Conservation (phyloP, 2,329 filamentous ascomycete genomes). For the Trichoderma brevicompactum region DNA sequence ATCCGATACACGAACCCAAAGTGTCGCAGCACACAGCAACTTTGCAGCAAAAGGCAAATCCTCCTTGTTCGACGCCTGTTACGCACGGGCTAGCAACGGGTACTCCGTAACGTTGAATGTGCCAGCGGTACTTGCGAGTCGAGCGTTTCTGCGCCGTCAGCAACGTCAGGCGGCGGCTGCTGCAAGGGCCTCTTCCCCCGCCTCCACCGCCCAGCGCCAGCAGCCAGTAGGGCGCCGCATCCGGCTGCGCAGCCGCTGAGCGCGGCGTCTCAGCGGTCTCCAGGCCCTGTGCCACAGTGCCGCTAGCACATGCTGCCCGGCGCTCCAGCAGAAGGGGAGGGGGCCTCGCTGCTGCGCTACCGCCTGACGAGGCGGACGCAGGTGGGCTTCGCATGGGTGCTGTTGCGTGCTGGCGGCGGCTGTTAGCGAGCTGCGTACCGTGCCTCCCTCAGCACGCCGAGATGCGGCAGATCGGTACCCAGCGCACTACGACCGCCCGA, state of each 20-base stretch:
- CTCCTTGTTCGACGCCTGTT: not conserved
- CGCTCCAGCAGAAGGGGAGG: no score
- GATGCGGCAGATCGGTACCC: slow-evolving; percentile 11
- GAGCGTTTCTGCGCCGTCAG: not conserved
- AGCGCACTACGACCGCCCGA: slow-evolving; percentile 9
- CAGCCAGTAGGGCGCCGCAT: slow-evolving; percentile 14
- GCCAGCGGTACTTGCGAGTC: no score
- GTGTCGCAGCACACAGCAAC: no score
- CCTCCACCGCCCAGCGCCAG: not conserved
- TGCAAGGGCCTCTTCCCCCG: slow-evolving; percentile 14
- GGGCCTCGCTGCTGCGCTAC: slow-evolving; percentile 1
- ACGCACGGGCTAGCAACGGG: not conserved
- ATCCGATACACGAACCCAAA: not conserved
- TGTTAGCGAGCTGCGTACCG: slow-evolving; percentile 27
- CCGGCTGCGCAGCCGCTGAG: slow-evolving; percentile 16
- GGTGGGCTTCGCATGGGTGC: slow-evolving; percentile 6
- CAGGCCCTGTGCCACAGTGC: slow-evolving; percentile 7
- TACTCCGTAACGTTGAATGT: slow-evolving; percentile 12
- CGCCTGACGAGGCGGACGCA: slow-evolving; percentile 23
- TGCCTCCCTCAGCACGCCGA: not conserved
- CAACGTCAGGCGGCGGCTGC: not conserved
- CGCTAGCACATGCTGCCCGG: not conserved
- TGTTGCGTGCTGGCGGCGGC: slow-evolving; percentile 19
- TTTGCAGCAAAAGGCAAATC: not conserved
- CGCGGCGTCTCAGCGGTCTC: not conserved